These are phyloP conservation scores for Pseudonectria buxi DNA, from an alignment of 2,329 filamentous ascomycete genomes.

Conservation along the genomic window DNA sequence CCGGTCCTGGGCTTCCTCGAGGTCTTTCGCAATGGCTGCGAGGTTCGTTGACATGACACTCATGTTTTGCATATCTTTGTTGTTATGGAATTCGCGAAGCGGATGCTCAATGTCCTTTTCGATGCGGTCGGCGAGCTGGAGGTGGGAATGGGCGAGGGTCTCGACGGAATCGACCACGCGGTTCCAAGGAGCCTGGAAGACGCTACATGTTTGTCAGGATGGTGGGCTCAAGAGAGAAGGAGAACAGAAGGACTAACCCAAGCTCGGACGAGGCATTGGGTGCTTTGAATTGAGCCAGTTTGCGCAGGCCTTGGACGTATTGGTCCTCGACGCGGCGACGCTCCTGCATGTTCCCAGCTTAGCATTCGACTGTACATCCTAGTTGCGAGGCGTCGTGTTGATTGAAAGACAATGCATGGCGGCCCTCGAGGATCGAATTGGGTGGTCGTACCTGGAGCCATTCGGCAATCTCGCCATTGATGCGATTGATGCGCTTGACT, in stretches of 20 bases:
- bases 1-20: constrained; percentile 78
- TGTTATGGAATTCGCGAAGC: constrained; percentile 65
- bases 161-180: constrained; percentile 77
- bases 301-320: constrained; percentile 77
- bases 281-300: constrained; percentile 66
- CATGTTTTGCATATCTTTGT: constrained; percentile 75
- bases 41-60: constrained; percentile 77
- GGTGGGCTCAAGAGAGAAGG: background rate
- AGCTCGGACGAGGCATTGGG: constrained; percentile 74
- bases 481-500: constrained; percentile 74
- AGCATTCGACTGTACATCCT: constrained; percentile 4
- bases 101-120: constrained; percentile 83
- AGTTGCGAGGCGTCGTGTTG: background rate
- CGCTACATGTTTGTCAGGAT: constrained; percentile 44
- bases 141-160: constrained; percentile 75
- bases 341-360: constrained; percentile 53
- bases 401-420: background rate
- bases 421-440: constrained; percentile 6
- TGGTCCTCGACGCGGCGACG: constrained; percentile 85
- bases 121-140: constrained; percentile 71
- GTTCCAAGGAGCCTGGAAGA: constrained; percentile 87
- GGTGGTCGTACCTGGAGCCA: constrained; percentile 74
- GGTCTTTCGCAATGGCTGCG: constrained; percentile 69
- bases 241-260: constrained; percentile 55
- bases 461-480: constrained; percentile 89